phyloP scores from a whole-genome alignment of 192 early-diverging fungal genomes.

The Phlyctochytrium bullatum region DNA sequence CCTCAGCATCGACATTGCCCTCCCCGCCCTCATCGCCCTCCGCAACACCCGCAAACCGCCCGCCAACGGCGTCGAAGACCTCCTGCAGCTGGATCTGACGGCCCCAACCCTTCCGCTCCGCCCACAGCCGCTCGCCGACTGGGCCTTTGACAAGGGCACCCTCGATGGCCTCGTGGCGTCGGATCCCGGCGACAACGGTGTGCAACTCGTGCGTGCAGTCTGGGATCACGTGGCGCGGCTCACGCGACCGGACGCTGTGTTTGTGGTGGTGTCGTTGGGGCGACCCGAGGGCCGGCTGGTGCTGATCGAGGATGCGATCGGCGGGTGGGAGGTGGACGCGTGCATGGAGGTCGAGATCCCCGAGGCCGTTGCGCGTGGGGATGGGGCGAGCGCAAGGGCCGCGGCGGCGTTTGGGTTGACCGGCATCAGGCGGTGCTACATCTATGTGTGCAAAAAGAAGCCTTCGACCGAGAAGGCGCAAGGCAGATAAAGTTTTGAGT shows the following conservation, averaged over 20 bases:
- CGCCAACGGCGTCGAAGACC: conserved; percentile 4
- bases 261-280: conserved; percentile 23
- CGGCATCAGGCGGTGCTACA: neutral
- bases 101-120: conserved; percentile 8
- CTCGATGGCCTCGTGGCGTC: conserved; percentile 25
- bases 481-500: too few relatives aligned
- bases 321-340: conserved; percentile 18
- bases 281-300: conserved; percentile 12
- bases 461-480: too few relatives aligned
- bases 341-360: conserved; percentile 17
- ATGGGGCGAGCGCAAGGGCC: too few relatives aligned
- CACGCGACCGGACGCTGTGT: neutral
- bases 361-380: conserved; percentile 1
- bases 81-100: conserved; percentile 5
- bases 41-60: neutral
- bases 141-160: conserved; percentile 28
- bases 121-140: conserved; percentile 3
- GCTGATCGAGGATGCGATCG: conserved; percentile 20
- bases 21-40: neutral
- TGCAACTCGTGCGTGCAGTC: conserved; percentile 6
- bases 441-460: conserved; percentile 3
- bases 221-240: conserved; percentile 11
- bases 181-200: conserved; percentile 2
- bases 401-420: too few relatives aligned
- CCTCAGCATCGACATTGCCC: conserved; percentile 13